phyloP scores from a whole-genome alignment of 2,329 filamentous ascomycete species.

The Triangularia verruculosa region DNA sequence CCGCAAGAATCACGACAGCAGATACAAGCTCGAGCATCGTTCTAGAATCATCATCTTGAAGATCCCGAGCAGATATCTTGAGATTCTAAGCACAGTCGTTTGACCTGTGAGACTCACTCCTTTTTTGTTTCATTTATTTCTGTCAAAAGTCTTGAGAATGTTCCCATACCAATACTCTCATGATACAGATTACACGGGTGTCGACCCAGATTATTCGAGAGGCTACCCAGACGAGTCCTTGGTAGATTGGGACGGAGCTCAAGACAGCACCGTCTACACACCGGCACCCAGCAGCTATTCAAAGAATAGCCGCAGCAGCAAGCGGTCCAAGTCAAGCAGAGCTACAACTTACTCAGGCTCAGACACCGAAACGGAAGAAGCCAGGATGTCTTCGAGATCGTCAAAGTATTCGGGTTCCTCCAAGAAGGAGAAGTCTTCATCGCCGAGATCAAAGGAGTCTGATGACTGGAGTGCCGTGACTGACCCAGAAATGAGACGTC shows the following conservation, averaged over 20 bases:
- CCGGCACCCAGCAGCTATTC: conserved; percentile 14
- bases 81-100: neutral
- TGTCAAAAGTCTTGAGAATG: conserved; percentile 17
- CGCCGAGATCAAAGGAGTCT: conserved; percentile 41
- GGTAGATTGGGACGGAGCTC: conserved; percentile 14
- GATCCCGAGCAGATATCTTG: conserved; percentile 12
- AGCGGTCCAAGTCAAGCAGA: conserved; percentile 20
- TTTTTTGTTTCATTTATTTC: conserved; percentile 12
- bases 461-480: conserved; percentile 69
- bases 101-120: neutral
- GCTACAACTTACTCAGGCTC: conserved; percentile 27
- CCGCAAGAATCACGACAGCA: conserved; percentile 14
- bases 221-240: conserved; percentile 15
- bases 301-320: conserved; percentile 19
- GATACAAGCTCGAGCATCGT: conserved; percentile 18
- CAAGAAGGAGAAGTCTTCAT: conserved; percentile 34
- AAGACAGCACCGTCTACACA: conserved; percentile 4
- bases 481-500: conserved; percentile 67
- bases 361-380: conserved; percentile 29
- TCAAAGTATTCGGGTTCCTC: conserved; percentile 26
- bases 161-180: conserved; percentile 29
- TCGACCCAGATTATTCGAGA: conserved; percentile 16
- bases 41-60: conserved; percentile 12
- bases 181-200: conserved; percentile 14
- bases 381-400: conserved; percentile 35